Evolutionary conservation across 148 eudicot species (phyloP).

Genomic region (Spergularia bocconei): DNA sequence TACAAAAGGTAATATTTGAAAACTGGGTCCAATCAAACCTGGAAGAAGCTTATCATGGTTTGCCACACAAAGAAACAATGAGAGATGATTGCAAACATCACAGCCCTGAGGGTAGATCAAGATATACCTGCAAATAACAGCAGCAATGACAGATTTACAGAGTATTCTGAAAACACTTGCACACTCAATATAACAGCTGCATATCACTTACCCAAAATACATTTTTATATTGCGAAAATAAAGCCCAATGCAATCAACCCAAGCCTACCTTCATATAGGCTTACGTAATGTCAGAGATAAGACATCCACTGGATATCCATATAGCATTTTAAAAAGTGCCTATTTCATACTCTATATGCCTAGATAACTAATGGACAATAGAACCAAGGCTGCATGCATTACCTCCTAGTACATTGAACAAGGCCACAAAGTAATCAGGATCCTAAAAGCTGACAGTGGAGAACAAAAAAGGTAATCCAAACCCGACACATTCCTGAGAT

Average conservation of each 20-base stretch:
- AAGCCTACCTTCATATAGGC: neutral
- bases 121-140: constrained; percentile 67
- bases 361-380: neutral
- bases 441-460: neutral
- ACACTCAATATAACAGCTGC: neutral
- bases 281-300: neutral
- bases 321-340: neutral
- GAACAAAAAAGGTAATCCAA: neutral
- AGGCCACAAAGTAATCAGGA: neutral
- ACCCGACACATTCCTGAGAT: neutral
- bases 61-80: constrained; percentile 88
- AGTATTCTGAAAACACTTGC: neutral
- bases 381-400: neutral
- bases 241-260: neutral
- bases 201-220: neutral
- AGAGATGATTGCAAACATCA: constrained; percentile 94
- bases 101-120: constrained; percentile 95
- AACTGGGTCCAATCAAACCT: constrained; percentile 37
- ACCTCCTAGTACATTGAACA: neutral
- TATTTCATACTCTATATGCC: neutral
- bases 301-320: neutral
- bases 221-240: neutral
- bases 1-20: neutral
- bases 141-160: constrained; percentile 3
- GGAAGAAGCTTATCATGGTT: constrained; percentile 96